These are phyloP conservation scores for Biscutella auriculata DNA, from an alignment of 441 rosid genomes.

Conservation along the genomic window DNA sequence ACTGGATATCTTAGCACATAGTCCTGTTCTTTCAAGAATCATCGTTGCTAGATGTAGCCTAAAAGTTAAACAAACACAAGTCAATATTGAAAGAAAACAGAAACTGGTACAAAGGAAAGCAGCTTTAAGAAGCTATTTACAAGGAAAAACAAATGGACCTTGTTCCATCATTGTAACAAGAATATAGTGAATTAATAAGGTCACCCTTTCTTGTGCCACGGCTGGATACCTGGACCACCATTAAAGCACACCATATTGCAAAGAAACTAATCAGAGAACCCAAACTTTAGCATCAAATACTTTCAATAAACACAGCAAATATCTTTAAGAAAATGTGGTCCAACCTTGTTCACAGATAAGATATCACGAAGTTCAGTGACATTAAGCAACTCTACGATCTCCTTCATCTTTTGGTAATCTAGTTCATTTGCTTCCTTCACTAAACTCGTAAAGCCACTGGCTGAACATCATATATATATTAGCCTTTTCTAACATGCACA, in stretches of 20 bases:
- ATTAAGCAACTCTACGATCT: conserved; percentile 41
- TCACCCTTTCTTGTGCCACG: conserved; percentile 55
- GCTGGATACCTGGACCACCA: conserved; percentile 34
- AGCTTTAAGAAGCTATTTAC: not conserved
- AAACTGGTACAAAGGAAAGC: not conserved
- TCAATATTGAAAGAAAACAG: conserved; percentile 4
- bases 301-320: not conserved
- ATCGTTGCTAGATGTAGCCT: conserved; percentile 39
- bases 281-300: not conserved
- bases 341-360: conserved; percentile 46
- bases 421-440: conserved; percentile 32
- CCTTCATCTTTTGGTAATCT: conserved; percentile 29
- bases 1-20: conserved; percentile 44
- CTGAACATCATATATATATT: conserved; percentile 26
- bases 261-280: not conserved
- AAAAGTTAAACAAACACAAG: conserved; percentile 14
- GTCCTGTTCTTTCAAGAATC: conserved; percentile 47
- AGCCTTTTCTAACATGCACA: conserved; percentile 8
- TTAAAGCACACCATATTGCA: conserved; percentile 11
- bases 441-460: conserved; percentile 32
- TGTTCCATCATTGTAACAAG: conserved; percentile 37
- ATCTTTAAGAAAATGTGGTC: not conserved
- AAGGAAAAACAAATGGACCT: conserved; percentile 30
- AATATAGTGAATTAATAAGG: conserved; percentile 42
- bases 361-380: conserved; percentile 63